Base-by-base conservation (phyloP, 306 rosid genomes). In the Vicia villosa region DNA sequence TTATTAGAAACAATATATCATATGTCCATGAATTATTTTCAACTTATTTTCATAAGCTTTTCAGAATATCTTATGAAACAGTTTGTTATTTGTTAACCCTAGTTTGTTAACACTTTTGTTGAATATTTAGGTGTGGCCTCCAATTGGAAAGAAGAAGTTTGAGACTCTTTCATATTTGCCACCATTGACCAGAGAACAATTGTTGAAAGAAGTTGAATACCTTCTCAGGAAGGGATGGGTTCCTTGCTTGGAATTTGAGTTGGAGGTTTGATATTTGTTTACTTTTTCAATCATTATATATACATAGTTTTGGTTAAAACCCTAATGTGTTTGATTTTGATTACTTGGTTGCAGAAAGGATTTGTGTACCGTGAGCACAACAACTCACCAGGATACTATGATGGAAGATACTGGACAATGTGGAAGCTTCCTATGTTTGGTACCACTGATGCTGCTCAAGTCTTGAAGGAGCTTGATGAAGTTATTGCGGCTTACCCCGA, bases 351-450 rank as follows among this genome's bases (percentile, higher is more conserved):
- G 37, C 40, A 88, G 96, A 9, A 65, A 0, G 81, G 82, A 0
- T 82, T 69, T 24, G 83, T 86, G 8, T 67, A 81, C 91, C 87
- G 95, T 71, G 87, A 86, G 85, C 0, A 90, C 86, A 0, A 72
- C 78, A 50, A 6, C 0, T 79, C 90, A 26, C 95, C 90, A 1
- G 91, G 95, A 46, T 88, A 90, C 87, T 90, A 90, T 56, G 95
- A 88, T 26, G 90, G 96, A 5, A 67, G 96, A 0, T 81, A 71
- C 83, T 88, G 96, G 95, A 83, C 87, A n/a, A 90, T 90, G 95
- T 87, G 95, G 90, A 90, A 90, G 88, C 78, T 90, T 12, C 96
- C 96, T 9, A 77, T 88, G 91, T 90, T 66, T 58, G 97, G 95
- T 0, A 84, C 90, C 90, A 87, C 77, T 1, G 95, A 89, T 24